A percentile compares a stretch with the other conserved stretches of the same genome.
phyloP scores from a whole-genome alignment of 768 basidiomycete genomes.

The Tylopilus plumbeoviolaceoides region DNA sequence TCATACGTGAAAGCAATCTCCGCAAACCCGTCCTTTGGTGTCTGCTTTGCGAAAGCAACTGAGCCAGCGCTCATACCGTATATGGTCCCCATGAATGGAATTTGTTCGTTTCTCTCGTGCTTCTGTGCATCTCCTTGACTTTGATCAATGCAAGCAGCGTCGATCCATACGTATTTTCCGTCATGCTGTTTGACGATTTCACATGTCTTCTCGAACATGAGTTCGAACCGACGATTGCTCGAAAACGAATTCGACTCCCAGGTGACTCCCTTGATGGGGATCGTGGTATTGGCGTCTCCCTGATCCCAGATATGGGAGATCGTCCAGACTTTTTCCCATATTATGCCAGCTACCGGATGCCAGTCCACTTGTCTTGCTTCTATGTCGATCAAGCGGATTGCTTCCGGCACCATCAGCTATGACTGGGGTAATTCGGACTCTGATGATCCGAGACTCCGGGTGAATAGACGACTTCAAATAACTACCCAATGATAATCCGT shows the following conservation, averaged over 20 bases:
- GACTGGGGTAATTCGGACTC: not conserved
- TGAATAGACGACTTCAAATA: not conserved
- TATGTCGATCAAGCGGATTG: conserved; percentile 4
- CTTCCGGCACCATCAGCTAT: not conserved
- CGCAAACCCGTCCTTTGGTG: not conserved
- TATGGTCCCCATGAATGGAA: conserved; percentile 7
- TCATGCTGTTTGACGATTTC: not conserved
- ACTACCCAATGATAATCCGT: too few species aligned
- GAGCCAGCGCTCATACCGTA: conserved; percentile 7
- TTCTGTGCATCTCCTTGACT: not conserved
- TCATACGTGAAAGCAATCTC: conserved; percentile 1
- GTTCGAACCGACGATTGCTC: conserved; percentile 3
- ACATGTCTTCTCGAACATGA: not conserved
- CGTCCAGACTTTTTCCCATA: conserved; percentile 7
- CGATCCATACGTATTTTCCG: conserved; percentile 9
- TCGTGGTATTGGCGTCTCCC: not conserved
- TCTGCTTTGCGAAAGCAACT: conserved; percentile 8
- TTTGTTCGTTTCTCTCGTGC: not conserved
- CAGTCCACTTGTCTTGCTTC: not conserved
- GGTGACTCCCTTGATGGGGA: conserved; percentile 1
- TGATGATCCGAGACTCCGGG: not conserved
- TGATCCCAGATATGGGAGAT: conserved; percentile 9
- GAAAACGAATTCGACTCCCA: conserved; percentile 7
- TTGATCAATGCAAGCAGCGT: conserved; percentile 9
- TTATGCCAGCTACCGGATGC: not conserved